These are phyloP conservation scores for Chytridiales sp. DNA, from an alignment of 371 early-diverging fungal genomes.

Conservation along the genomic window DNA sequence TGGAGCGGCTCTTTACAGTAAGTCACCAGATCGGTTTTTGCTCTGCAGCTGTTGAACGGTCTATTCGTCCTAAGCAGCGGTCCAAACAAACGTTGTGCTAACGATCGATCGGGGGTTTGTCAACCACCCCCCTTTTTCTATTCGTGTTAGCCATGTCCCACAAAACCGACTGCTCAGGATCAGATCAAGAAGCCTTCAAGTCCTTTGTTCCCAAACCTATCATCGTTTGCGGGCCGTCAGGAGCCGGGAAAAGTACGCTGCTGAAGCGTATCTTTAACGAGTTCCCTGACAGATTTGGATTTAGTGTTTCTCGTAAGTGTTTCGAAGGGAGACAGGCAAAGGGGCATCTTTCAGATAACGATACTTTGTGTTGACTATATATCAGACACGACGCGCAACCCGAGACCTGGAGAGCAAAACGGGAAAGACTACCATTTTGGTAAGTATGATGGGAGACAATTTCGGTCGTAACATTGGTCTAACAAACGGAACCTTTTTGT, in stretches of 20 bases:
- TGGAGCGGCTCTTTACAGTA: too few relatives aligned
- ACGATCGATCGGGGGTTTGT: too few relatives aligned
- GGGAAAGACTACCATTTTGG: conserved; percentile 95
- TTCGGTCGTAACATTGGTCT: not conserved
- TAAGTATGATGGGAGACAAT: conserved; percentile 28
- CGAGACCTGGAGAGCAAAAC: conserved; percentile 86
- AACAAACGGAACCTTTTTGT: too few relatives aligned
- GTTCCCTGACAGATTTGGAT: conserved; percentile 85
- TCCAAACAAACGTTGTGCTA: too few relatives aligned
- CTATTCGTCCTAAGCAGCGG: too few relatives aligned
- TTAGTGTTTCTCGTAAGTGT: conserved; percentile 92
- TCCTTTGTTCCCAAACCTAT: conserved; percentile 50
- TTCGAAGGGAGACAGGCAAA: not conserved
- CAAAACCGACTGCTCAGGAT: too few relatives aligned
- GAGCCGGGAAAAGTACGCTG: conserved; percentile 94
- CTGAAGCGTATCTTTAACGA: conserved; percentile 87
- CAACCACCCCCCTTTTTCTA: too few relatives aligned
- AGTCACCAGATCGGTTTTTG: too few relatives aligned
- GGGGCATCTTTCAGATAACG: not conserved
- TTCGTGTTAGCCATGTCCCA: too few relatives aligned
- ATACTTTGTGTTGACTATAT: not conserved
- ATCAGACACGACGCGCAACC: conserved; percentile 95
- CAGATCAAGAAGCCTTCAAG: conserved; percentile 2
- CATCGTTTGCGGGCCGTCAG: conserved; percentile 82
- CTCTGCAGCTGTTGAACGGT: too few relatives aligned